Conservation (phyloP, 768 basidiomycete species). For the Tremella mesenterica region DNA sequence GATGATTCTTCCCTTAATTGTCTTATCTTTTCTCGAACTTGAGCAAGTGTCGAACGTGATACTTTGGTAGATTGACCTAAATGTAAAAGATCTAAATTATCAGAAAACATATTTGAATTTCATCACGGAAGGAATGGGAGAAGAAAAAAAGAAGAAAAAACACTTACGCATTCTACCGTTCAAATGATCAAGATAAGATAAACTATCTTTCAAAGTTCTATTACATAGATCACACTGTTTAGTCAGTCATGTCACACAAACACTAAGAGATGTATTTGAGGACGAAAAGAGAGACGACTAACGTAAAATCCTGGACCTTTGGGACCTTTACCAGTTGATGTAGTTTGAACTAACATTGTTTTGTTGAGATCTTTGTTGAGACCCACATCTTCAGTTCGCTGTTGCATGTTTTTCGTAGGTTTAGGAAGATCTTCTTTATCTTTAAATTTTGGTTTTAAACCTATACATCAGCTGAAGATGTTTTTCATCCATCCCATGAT, state of each 20-base stretch:
- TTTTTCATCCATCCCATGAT: neutral
- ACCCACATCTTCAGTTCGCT: conserved; percentile 71
- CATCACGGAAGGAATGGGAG: neutral
- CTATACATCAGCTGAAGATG: conserved; percentile 46
- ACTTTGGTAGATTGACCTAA: conserved; percentile 95
- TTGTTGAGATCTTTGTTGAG: conserved; percentile 92
- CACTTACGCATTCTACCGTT: conserved; percentile 84
- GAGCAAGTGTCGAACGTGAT: conserved; percentile 78
- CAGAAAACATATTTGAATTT: neutral
- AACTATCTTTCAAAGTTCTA: conserved; percentile 83
- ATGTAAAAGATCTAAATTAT: conserved; percentile 63
- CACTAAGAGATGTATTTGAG: neutral
- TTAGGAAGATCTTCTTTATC: conserved; percentile 64
- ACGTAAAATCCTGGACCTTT: conserved; percentile 77
- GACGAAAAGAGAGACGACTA: conserved; percentile 11
- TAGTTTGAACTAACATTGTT: conserved; percentile 82
- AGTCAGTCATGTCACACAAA: neutral
- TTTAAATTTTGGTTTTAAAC: conserved; percentile 50
- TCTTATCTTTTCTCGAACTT: conserved; percentile 87
- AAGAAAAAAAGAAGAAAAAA: neutral
- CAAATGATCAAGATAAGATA: conserved; percentile 90
- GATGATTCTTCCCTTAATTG: conserved; percentile 77
- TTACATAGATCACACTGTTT: conserved; percentile 71
- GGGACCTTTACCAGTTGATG: conserved; percentile 47
- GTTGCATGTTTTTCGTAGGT: conserved; percentile 86